Evolutionary conservation across 352 stramenopile genomes (phyloP).

Genomic region (Phytophthora pinifolia): DNA sequence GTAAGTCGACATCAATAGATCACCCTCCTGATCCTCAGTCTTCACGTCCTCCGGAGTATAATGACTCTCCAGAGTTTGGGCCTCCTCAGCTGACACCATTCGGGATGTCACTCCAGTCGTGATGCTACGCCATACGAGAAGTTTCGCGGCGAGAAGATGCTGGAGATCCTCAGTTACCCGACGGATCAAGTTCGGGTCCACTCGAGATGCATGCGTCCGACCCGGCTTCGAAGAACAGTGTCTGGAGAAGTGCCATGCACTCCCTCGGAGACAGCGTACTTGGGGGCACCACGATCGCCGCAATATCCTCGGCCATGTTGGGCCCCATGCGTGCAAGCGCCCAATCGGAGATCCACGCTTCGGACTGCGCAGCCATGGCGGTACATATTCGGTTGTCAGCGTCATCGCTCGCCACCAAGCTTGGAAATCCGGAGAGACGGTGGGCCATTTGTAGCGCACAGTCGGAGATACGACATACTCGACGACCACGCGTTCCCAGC

Average conservation of each 20-base stretch:
- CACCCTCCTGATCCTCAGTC: not conserved
- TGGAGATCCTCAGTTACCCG: not conserved
- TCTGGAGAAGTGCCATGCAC: not conserved
- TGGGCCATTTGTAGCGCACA: too few relatives aligned
- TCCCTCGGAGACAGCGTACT: not conserved
- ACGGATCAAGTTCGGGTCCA: not conserved
- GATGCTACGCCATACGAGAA: not conserved
- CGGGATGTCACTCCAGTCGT: not conserved
- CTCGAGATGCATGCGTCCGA: not conserved
- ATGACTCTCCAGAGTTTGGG: too few relatives aligned
- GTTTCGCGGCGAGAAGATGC: not conserved
- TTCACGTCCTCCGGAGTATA: not conserved
- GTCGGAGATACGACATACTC: too few relatives aligned
- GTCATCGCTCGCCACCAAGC: not conserved
- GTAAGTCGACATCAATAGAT: conserved; percentile 1
- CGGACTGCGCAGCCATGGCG: not conserved
- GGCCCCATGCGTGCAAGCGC: not conserved
- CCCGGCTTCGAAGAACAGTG: not conserved
- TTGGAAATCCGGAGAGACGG: too few relatives aligned
- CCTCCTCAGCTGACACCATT: not conserved
- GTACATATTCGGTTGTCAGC: not conserved
- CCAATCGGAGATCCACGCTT: not conserved
- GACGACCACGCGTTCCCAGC: too few relatives aligned
- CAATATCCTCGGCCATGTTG: not conserved
- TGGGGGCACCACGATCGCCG: not conserved